A percentile compares a stretch with the other conserved stretches of the same genome.
These are phyloP conservation scores for Raphidocelis subcapitata DNA, from an alignment of 139 green algal genomes.

Conservation along the genomic window DNA sequence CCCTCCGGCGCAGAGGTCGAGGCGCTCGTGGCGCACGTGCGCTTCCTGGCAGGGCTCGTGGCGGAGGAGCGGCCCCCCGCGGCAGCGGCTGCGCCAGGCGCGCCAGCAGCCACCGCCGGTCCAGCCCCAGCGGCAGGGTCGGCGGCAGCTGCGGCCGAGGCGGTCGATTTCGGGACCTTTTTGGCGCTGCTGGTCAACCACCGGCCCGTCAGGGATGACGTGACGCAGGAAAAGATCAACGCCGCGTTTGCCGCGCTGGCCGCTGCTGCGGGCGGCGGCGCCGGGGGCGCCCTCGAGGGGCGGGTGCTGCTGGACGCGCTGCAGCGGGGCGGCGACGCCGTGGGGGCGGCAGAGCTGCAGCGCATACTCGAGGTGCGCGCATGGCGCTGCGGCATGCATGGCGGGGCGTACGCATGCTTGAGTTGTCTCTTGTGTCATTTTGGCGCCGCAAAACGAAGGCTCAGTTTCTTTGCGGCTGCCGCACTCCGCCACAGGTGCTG, in stretches of 20 bases:
- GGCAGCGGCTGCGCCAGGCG: not conserved
- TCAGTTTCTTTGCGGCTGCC: not conserved
- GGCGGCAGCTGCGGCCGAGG: constrained; percentile 3
- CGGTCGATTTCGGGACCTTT: constrained; percentile 57
- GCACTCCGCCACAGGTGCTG: constrained; percentile 17
- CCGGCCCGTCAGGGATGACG: constrained; percentile 51
- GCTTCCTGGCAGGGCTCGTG: constrained; percentile 14
- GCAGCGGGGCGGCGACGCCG: constrained; percentile 46
- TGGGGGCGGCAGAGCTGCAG: constrained; percentile 50
- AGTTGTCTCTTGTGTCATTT: not conserved
- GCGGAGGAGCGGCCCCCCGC: not conserved
- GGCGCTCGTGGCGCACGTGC: constrained; percentile 16
- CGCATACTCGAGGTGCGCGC: constrained; percentile 21
- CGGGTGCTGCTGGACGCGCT: constrained; percentile 48
- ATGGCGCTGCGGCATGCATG: not conserved
- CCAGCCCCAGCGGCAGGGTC: constrained; percentile 1
- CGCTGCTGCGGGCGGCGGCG: constrained; percentile 18
- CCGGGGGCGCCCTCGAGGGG: constrained; percentile 31
- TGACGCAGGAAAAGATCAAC: constrained; percentile 44
- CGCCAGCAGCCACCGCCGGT: not conserved
- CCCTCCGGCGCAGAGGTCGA: constrained; percentile 35
- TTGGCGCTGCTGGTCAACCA: constrained; percentile 70
- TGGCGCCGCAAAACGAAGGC: not conserved
- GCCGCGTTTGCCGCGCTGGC: constrained; percentile 54
- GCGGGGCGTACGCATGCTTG: not conserved